Conservation (phyloP, 2,329 filamentous ascomycete species). For the Penicillium hordei region DNA sequence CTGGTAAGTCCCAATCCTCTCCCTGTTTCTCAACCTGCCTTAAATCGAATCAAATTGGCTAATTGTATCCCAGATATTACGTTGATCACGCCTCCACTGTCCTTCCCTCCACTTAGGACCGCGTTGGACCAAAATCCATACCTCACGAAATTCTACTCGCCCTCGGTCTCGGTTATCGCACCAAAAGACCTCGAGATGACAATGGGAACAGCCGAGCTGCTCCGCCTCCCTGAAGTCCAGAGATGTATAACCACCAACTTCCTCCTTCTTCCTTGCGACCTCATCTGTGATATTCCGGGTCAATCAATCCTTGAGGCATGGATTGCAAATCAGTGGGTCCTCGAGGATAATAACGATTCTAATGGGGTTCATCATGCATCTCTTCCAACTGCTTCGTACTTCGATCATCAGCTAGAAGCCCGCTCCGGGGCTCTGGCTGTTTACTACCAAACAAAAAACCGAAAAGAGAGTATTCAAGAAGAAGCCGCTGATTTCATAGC, state of each 20-base stretch:
- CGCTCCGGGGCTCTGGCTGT: not conserved
- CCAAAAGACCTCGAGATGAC: conserved; percentile 74
- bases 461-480: not conserved
- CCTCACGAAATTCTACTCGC: not conserved
- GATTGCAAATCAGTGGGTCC: not conserved
- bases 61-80: not conserved
- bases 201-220: conserved; percentile 81
- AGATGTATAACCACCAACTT: conserved; percentile 77
- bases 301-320: conserved; percentile 4
- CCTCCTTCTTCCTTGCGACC: conserved; percentile 65
- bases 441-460: not conserved
- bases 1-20: conserved; percentile 34
- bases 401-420: not conserved
- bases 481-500: conserved; percentile 4
- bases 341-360: not conserved
- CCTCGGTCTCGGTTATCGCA: conserved; percentile 66
- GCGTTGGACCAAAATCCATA: conserved; percentile 1
- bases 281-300: not conserved
- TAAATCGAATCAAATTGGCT: not conserved
- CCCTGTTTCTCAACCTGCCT: not conserved
- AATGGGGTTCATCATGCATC: not conserved
- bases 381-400: not conserved
- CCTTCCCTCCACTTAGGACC: not conserved
- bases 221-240: conserved; percentile 78
- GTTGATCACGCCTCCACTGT: not conserved